Conservation (phyloP, 2,329 filamentous ascomycete genomes). For the Ilyonectria robusta region DNA sequence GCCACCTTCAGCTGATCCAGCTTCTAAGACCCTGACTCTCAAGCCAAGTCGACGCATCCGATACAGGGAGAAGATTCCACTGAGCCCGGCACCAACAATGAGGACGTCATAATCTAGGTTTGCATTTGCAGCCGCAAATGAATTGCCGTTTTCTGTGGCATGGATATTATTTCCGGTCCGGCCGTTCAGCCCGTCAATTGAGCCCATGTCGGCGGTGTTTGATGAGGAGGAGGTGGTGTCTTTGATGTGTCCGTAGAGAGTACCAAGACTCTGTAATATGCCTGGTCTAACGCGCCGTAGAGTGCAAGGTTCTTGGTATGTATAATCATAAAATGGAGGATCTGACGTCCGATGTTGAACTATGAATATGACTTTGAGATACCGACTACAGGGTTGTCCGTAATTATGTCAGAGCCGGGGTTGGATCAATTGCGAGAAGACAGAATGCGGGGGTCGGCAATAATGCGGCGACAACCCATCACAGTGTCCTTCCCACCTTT, state of each 20-base stretch:
- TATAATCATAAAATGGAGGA: not conserved
- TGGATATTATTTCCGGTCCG: not conserved
- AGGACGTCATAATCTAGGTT: slow-evolving; percentile 41
- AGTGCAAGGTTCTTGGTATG: not conserved
- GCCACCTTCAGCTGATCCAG: slow-evolving; percentile 57
- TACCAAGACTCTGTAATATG: too few species aligned
- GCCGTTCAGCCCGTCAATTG: not conserved
- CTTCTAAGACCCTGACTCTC: slow-evolving; percentile 56
- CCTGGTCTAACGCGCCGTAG: too few species aligned
- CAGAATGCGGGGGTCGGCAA: not conserved
- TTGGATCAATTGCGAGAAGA: not conserved
- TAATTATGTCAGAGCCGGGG: not conserved
- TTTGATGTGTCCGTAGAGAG: not conserved
- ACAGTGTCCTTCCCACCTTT: not conserved
- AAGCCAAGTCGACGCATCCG: slow-evolving; percentile 57
- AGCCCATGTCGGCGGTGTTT: not conserved
- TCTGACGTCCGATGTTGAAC: not conserved
- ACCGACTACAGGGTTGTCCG: not conserved
- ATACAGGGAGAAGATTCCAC: slow-evolving; percentile 58
- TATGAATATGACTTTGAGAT: not conserved
- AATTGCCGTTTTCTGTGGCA: not conserved
- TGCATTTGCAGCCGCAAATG: not conserved
- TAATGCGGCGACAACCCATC: too few species aligned
- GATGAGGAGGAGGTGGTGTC: not conserved
- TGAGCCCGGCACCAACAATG: slow-evolving; percentile 47